Percentiles rank a stretch among this genome's conserved stretches.
Evolutionary conservation across 139 green algal genomes (phyloP).

Genomic region (Chlorella ohadii): DNA sequence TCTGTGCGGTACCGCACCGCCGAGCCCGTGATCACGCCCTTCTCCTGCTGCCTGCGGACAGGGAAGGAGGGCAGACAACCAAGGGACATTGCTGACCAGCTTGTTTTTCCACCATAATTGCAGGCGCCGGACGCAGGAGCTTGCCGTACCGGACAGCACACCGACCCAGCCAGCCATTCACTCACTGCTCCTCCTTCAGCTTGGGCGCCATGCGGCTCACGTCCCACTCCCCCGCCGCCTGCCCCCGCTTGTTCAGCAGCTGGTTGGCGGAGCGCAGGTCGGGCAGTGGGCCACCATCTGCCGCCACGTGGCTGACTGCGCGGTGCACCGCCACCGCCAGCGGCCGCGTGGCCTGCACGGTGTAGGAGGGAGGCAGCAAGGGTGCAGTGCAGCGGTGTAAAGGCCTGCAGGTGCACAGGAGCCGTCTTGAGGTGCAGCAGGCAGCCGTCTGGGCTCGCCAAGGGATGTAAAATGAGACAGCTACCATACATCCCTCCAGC

Average conservation of each 20-base stretch:
- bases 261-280: slow-evolving; percentile 1
- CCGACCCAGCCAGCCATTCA: too few species aligned
- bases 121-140: too few species aligned
- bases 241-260: slow-evolving; percentile 25
- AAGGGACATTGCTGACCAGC: too few species aligned
- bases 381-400: neutral
- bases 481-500: too few species aligned
- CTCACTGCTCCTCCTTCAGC: slow-evolving; percentile 34
- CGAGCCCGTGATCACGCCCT: slow-evolving; percentile 21
- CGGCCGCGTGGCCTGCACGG: slow-evolving; percentile 29
- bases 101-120: too few species aligned
- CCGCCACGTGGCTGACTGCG: neutral
- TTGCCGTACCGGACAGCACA: too few species aligned
- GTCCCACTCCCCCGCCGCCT: slow-evolving; percentile 34
- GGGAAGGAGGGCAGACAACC: too few species aligned
- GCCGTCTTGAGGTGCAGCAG: neutral
- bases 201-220: slow-evolving; percentile 45
- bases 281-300: neutral
- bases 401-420: neutral
- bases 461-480: too few species aligned
- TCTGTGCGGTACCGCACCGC: slow-evolving; percentile 34
- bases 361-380: neutral
- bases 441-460: neutral
- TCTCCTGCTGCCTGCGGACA: slow-evolving; percentile 29
- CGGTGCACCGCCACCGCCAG: slow-evolving; percentile 29